These are phyloP conservation scores for Ananas comosus DNA, from an alignment of 176 grass and related monocot species.

Conservation along the genomic window DNA sequence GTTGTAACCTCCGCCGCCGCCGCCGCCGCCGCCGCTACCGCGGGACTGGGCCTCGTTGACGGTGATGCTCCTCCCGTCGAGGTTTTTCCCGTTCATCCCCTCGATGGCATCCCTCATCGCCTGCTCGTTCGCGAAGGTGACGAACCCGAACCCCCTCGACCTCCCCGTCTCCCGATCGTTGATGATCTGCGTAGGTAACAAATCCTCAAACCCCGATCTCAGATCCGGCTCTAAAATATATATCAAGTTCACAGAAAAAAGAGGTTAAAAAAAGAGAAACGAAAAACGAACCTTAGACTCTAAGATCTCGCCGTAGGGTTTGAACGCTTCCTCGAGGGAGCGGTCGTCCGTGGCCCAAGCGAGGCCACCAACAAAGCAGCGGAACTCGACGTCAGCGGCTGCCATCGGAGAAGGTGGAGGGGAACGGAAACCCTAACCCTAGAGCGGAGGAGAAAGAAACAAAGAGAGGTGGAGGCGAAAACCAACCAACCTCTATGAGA, in stretches of 20 bases:
- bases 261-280: not conserved
- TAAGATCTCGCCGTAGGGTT: conserved; percentile 59
- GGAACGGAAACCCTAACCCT: conserved; percentile 41
- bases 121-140: conserved; percentile 65
- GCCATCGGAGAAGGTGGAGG: conserved; percentile 20
- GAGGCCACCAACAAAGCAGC: conserved; percentile 90
- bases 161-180: conserved; percentile 77
- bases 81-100: conserved; percentile 67
- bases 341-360: conserved; percentile 83
- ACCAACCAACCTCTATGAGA: conserved; percentile 73
- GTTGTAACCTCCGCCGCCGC: not conserved
- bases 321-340: conserved; percentile 69
- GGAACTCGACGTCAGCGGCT: conserved; percentile 66
- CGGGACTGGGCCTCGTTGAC: conserved; percentile 93
- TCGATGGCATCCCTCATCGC: conserved; percentile 81
- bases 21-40: conserved; percentile 9
- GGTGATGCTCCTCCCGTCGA: conserved; percentile 86
- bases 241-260: not conserved
- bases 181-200: conserved; percentile 53
- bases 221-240: not conserved
- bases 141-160: conserved; percentile 85
- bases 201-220: conserved; percentile 1
- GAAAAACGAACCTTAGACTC: conserved; percentile 59
- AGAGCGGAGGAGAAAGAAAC: conserved; percentile 17
- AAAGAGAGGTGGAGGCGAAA: conserved; percentile 65